Base-by-base conservation (phyloP, 495 filamentous ascomycete genomes). In the Hypomontagnella submonticulosa region DNA sequence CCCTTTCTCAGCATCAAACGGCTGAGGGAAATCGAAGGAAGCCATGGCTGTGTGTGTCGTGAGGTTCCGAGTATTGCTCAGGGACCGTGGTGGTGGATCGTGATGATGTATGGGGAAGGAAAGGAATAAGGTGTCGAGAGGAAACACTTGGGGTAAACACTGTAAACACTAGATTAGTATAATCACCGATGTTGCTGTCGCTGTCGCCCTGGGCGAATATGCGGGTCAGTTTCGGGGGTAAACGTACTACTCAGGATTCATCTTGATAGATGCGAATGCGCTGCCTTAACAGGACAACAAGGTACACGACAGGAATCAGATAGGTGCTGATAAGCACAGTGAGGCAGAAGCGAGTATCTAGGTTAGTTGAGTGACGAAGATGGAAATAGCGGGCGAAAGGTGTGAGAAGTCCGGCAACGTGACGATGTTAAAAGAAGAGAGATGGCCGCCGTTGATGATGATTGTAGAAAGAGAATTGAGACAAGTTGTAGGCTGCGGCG, bases 191-290 rank as follows among this genome's bases (percentile, higher is more conserved):
- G 30, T 53, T 66, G 64, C 9, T 37, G 68, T 50, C 53, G 64
- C 9, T 37, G 68, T 50, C 53, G 58, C 47, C 23, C 23, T 44
- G 47, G 71, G 60, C 13, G 32, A 60, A 20, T 37, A 43, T 71
- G 58, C 8, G 16, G 49, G 15, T 34, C 49, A 41, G 37, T 58
- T 43, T 42, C 41, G 49, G 57, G 46, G 68, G 59, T 66, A 71
- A 67, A 88, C 92, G 75, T 87, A 96, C 92, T 86, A 96, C 92
- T 96, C 92, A 75, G 92, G 92, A 85, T 96, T 96, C 92, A 96
- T 96, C 77, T 71, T 92, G 84, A 76, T 71, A 52, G 55, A 38
- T 57, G 38, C 42, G 46, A 61, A 54, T 69, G 66, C 59, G 64
- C 56, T 47, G 55, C 60, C 51, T 66, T 37, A 56, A 67, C 41